Evolutionary conservation across 306 rosid genomes (phyloP), one percentile per base, ranked within the genome.

Genomic region (Begonia peltatifolia): DNA sequence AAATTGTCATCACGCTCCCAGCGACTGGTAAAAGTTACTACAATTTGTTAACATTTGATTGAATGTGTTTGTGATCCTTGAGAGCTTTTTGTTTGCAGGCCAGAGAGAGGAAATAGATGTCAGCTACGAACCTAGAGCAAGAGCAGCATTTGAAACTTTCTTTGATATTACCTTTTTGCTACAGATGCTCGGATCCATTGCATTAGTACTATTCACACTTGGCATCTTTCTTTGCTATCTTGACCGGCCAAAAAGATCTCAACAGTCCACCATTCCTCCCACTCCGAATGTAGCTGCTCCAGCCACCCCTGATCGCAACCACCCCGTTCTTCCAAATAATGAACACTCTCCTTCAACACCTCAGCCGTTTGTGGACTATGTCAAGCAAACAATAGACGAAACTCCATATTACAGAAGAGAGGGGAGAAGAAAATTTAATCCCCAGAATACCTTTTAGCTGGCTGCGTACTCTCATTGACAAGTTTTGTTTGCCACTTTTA

Each of bases 321-420:
- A 74, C 43, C 68, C 84, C 11, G 61, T 54, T 11, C 63, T 54
- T 58, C 17, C 13, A 46, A 65, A 58, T 30, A 30, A 30, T 0
- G 87, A 90, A 50, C 65, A 55, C 63, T 85, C 97, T 56, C 97
- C 95, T 61, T 79, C 77, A 59, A 89, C 94, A 6, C 97, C 97
- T 10, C 87, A 80, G 82, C 97, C 95, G 4, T 89, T 85, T 54
- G 83, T 89, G 35, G 95, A 89, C 67, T 89, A 89, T 9, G 95
- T 89, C 23, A 68, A 95, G 64, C 83, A 81, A 76, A 89, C 97
- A 0, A 85, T 89, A 25, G 97, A 89, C 35, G 97, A 89, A 74
- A 89, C 97, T 58, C 97, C 97, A 2, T 66, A 89, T 72, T 85
- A 89, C 79, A 72, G 63, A 70, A 74, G 83, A 10, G 84, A 78